Evolutionary conservation across 23 red algal species (phyloP).

Genomic region (Chondrus crispus): DNA sequence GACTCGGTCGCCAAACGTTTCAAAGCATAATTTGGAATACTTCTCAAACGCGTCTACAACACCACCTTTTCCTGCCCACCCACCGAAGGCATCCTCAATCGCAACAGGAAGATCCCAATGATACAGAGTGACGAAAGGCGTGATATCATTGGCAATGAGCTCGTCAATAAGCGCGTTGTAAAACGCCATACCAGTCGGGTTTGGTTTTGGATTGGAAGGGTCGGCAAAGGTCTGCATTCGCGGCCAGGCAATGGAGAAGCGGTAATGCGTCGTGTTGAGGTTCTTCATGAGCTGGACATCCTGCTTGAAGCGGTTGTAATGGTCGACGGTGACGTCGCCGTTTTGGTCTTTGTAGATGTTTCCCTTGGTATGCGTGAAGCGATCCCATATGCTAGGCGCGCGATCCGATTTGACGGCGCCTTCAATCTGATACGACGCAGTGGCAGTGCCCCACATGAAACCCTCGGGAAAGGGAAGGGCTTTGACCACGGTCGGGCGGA

Average conservation of each 20-base stretch:
- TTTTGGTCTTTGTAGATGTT: conserved; percentile 40
- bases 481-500: too few relatives aligned
- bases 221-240: conserved; percentile 42
- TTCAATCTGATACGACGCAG: conserved; percentile 69
- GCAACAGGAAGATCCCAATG: conserved; percentile 59
- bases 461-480: conserved; percentile 33
- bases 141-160: conserved; percentile 24
- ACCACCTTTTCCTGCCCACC: conserved; percentile 32
- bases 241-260: conserved; percentile 72
- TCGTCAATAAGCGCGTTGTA: conserved; percentile 62
- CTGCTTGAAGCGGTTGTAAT: conserved; percentile 49
- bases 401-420: conserved; percentile 31
- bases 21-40: conserved; percentile 55
- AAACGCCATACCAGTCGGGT: conserved; percentile 26
- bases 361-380: conserved; percentile 29
- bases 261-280: conserved; percentile 47
- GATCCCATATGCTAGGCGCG: conserved; percentile 57
- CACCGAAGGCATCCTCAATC: conserved; percentile 19
- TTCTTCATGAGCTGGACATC: conserved; percentile 60
- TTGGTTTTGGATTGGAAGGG: background rate
- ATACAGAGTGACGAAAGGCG: conserved; percentile 59
- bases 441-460: conserved; percentile 72
- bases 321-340: conserved; percentile 61
- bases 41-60: conserved; percentile 44
- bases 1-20: conserved; percentile 64